A percentile compares a stretch with the other conserved stretches of the same genome.
Evolutionary conservation across 2,329 filamentous ascomycete species (phyloP).

Genomic region (Cladophialophora exuberans): DNA sequence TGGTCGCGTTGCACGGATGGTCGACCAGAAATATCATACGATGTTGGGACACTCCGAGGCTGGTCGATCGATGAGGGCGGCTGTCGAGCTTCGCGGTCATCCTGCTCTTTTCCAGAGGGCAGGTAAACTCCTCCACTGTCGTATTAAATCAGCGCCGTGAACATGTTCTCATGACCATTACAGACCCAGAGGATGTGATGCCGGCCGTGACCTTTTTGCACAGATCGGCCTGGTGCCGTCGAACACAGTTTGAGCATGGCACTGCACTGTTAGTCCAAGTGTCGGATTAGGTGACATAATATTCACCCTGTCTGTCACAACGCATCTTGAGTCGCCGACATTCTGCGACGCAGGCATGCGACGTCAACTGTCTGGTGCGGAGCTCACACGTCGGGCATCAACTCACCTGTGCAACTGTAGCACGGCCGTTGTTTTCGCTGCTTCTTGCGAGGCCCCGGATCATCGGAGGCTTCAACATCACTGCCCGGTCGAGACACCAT

Average conservation of each 20-base stretch:
- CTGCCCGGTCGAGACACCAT: not conserved
- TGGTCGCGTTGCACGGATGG: not conserved
- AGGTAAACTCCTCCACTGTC: not conserved
- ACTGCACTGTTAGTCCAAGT: constrained; percentile 7
- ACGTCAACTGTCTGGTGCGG: not conserved
- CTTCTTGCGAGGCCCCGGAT: constrained; percentile 10
- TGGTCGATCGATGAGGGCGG: not conserved
- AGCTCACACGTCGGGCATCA: not conserved
- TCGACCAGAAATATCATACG: not conserved
- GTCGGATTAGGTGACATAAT: not conserved
- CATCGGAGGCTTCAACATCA: constrained; percentile 7
- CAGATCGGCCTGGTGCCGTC: constrained; percentile 8
- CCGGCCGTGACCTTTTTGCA: constrained; percentile 2
- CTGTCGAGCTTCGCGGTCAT: not conserved
- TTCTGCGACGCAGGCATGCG: constrained; percentile 4
- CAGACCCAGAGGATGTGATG: not conserved
- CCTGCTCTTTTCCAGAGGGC: not conserved
- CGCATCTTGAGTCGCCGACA: constrained; percentile 20
- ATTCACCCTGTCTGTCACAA: constrained; percentile 12
- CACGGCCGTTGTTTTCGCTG: constrained; percentile 16
- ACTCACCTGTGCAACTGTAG: constrained; percentile 17
- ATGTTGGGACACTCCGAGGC: not conserved
- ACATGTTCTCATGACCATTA: not conserved
- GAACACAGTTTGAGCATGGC: constrained; percentile 19
- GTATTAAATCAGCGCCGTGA: not conserved